Evolutionary conservation across 345 rosid genomes (phyloP).

Genomic region (Arabidopsis arenosa): DNA sequence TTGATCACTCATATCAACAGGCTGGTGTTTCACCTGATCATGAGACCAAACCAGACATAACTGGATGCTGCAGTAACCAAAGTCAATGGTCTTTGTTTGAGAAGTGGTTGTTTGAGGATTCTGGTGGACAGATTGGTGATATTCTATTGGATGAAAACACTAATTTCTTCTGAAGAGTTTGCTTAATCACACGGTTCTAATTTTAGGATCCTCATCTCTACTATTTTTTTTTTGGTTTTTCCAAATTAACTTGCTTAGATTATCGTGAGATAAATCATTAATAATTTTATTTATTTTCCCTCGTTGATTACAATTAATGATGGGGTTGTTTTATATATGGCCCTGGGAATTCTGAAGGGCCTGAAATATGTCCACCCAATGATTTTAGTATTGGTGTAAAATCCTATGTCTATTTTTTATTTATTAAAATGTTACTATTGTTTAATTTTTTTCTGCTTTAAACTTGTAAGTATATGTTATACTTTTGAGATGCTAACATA

Average conservation of each 20-base stretch:
- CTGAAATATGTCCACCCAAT: conserved; percentile 24
- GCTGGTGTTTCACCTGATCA: conserved; percentile 56
- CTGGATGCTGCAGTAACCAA: conserved; percentile 40
- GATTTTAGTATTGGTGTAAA: conserved; percentile 31
- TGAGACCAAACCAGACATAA: conserved; percentile 53
- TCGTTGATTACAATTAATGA: conserved; percentile 13
- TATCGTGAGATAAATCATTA: conserved; percentile 25
- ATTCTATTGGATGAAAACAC: conserved; percentile 54
- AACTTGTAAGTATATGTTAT: background rate
- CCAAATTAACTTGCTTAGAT: conserved; percentile 32
- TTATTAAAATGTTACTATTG: conserved; percentile 17
- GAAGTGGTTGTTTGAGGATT: conserved; percentile 75
- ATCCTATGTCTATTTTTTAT: background rate
- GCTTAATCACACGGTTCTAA: conserved; percentile 27
- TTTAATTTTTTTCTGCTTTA: background rate
- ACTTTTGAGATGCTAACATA: background rate
- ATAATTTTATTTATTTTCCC: conserved; percentile 33
- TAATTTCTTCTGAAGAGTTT: conserved; percentile 50
- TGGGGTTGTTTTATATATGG: conserved; percentile 9
- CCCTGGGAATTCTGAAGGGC: conserved; percentile 18
- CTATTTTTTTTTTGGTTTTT: conserved; percentile 13
- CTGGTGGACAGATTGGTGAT: conserved; percentile 53
- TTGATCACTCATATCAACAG: conserved; percentile 55
- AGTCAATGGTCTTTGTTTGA: conserved; percentile 65
- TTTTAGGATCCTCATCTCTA: conserved; percentile 16